Base-by-base conservation (phyloP, 768 basidiomycete species). In the Podaxis sp. region DNA sequence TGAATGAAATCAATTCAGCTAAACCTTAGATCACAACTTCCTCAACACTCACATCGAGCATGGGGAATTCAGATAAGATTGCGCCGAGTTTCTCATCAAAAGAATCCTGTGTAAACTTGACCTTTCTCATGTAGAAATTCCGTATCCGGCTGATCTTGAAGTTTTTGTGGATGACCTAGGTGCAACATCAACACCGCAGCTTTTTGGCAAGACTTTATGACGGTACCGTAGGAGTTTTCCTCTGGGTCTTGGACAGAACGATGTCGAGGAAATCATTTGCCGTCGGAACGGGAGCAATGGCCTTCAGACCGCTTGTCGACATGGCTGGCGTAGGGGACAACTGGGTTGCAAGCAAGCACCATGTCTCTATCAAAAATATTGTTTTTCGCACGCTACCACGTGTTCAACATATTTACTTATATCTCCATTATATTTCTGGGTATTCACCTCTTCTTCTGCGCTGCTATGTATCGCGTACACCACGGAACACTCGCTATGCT, bases 61-160 rank as follows among this genome's bases (percentile, higher is more conserved):
- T 88, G 22, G 97, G 97, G 80, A 99, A 99, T 75, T 99, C 97
- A 49, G 88, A 85, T 71, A 99, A 80, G 73, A 99, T 99, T 38
- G 88, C 90, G 60, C 88, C 88, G 33, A 99, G 84, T 73, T 98
- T 96, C 77, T 98, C 96, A 64, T 97, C 95, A 68, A 99, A 98
- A 15, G 92, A 83, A 72, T 98, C 95, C 75, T 98, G 95, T 2
- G 96, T 96, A 75, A 97, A 99, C 77, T 96, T 99, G 78, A 99
- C 96, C 77, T 99, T 99, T 74, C 96, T 88, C 96, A 99, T 98
- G 77, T 99, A 97, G 72, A 95, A 95, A 70, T 95, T 94, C 65
- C 96, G 87, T 78, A 99, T 99, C 68, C 96, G 90, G 68, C 94
- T 95, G 76, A 99, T 99, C 82, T 99, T 98, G 83, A 97, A 98